phyloP scores from a whole-genome alignment of 352 stramenopile species.

The Globisporangium lucens region DNA sequence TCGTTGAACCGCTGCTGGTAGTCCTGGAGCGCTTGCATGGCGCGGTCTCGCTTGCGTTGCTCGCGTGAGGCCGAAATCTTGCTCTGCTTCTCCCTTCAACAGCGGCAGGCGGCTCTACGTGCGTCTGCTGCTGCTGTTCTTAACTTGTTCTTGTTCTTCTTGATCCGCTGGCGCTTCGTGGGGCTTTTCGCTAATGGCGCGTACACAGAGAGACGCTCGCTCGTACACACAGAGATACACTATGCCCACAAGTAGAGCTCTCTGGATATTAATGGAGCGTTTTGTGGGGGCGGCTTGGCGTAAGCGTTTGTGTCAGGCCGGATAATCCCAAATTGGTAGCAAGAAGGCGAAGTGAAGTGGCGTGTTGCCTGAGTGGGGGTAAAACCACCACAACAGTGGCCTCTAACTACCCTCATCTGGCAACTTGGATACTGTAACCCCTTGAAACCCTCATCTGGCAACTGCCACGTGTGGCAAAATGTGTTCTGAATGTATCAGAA shows the following conservation, averaged over 20 bases:
- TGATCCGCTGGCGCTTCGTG: background rate
- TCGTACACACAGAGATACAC: background rate
- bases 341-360: no score
- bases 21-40: constrained; percentile 74
- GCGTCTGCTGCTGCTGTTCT: background rate
- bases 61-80: constrained; percentile 14
- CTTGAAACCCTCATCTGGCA: background rate
- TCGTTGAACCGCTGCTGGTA: constrained; percentile 79
- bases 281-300: background rate
- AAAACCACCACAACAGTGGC: background rate
- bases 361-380: background rate
- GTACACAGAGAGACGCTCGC: background rate
- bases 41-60: constrained; percentile 48
- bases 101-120: background rate
- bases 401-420: background rate
- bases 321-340: background rate
- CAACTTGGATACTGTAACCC: background rate
- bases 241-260: no score
- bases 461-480: no score
- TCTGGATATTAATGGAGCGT: no score
- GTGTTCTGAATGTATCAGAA: no score
- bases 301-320: background rate
- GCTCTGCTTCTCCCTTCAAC: background rate
- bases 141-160: background rate
- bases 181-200: background rate